phyloP scores from a whole-genome alignment of 1,284 basidiomycete genomes.

The Pulveroboletus sp. region DNA sequence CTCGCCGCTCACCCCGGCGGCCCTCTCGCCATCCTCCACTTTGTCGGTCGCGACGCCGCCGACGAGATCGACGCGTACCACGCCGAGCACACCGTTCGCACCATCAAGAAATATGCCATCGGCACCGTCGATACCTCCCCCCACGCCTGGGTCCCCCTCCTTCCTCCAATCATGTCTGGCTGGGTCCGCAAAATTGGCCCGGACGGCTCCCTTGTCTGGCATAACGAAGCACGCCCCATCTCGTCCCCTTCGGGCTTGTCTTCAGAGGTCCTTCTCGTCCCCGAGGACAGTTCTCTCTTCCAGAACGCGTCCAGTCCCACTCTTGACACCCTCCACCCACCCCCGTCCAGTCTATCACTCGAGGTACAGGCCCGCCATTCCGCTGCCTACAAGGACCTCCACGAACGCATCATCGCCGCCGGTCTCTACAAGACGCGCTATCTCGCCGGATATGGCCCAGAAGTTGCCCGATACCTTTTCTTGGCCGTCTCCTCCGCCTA shows the following conservation, averaged over 20 bases:
- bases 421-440: constrained; percentile 87
- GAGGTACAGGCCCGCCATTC: constrained; percentile 72
- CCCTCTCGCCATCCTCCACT: constrained; percentile 88
- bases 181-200: constrained; percentile 58
- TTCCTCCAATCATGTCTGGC: constrained; percentile 89
- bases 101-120: constrained; percentile 74
- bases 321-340: constrained; percentile 51
- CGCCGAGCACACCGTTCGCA: constrained; percentile 60
- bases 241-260: constrained; percentile 43
- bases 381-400: constrained; percentile 79
- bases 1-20: constrained; percentile 89
- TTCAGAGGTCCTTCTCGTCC: constrained; percentile 65
- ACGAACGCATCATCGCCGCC: constrained; percentile 72
- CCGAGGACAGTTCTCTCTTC: constrained; percentile 36
- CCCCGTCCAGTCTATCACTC: constrained; percentile 56
- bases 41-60: constrained; percentile 91
- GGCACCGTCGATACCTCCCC: constrained; percentile 66
- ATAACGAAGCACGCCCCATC: constrained; percentile 58
- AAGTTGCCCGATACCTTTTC: constrained; percentile 75
- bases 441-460: constrained; percentile 87
- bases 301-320: constrained; percentile 44
- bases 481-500: constrained; percentile 62
- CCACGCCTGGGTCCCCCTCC: constrained; percentile 75
- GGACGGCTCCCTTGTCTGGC: constrained; percentile 55
- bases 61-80: constrained; percentile 97